Conservation (phyloP, 192 early-diverging fungal species). For the Dimargaris verticillata region DNA sequence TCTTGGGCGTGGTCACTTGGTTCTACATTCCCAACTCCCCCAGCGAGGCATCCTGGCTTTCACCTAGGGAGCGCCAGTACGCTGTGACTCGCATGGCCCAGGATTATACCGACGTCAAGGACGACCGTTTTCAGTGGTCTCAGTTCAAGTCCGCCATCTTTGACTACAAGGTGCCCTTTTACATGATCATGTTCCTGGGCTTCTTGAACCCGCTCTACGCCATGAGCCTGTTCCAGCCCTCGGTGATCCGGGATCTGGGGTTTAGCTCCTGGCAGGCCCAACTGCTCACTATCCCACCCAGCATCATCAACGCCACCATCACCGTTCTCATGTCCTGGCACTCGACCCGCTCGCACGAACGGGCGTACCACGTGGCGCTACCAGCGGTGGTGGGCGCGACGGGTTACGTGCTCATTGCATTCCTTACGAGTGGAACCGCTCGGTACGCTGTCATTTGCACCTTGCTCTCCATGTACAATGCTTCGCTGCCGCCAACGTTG, state of each 20-base stretch:
- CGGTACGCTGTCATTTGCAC: slow-evolving; percentile 28
- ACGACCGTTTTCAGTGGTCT: slow-evolving; percentile 2
- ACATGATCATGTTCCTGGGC: slow-evolving; percentile 12
- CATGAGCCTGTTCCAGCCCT: slow-evolving; percentile 11
- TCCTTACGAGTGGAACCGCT: slow-evolving; percentile 2
- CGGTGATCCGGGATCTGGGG: slow-evolving; percentile 9
- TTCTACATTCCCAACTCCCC: slow-evolving; percentile 40
- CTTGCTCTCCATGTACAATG: slow-evolving; percentile 25
- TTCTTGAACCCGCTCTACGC: slow-evolving; percentile 12
- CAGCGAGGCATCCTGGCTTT: slow-evolving; percentile 14
- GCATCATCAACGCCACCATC: slow-evolving; percentile 3
- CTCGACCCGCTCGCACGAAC: slow-evolving; percentile 1
- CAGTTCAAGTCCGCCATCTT: neutral
- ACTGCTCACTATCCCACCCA: slow-evolving; percentile 11
- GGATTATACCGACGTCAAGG: slow-evolving; percentile 1
- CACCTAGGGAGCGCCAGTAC: neutral
- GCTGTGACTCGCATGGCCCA: neutral
- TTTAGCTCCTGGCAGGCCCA: slow-evolving; percentile 10
- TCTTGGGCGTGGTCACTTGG: slow-evolving; percentile 30
- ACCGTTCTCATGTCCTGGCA: slow-evolving; percentile 7
- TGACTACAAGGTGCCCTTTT: slow-evolving; percentile 6
- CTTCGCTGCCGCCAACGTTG: slow-evolving; percentile 41
- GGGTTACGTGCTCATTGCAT: slow-evolving; percentile 2
- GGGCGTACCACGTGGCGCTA: slow-evolving; percentile 8
- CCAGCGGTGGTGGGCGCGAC: slow-evolving; percentile 2